These are phyloP conservation scores for Platanthera zijinensis DNA, from an alignment of 106 monocot genomes.

Conservation along the genomic window DNA sequence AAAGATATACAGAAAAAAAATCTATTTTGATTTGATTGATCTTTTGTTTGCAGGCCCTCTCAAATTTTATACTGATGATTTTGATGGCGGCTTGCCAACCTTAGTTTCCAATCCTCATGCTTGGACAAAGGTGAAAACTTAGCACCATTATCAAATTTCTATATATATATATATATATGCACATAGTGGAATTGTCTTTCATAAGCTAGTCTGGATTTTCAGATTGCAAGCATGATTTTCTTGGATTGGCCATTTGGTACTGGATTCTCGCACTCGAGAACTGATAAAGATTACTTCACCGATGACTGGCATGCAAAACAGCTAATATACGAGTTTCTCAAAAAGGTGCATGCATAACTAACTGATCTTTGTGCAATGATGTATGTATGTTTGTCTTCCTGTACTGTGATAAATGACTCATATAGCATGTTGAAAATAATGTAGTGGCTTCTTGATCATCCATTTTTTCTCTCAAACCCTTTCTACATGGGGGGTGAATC, in stretches of 20 bases:
- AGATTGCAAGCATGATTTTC: not conserved
- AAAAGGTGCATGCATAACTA: not conserved
- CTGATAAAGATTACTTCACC: not conserved
- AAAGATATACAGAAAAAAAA: too few species aligned
- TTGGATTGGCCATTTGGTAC: conserved; percentile 1
- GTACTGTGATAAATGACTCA: not conserved
- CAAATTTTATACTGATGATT: not conserved
- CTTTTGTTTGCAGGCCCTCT: not conserved
- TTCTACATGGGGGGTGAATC: not conserved
- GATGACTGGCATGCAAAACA: not conserved
- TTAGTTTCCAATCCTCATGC: not conserved
- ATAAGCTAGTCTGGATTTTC: not conserved
- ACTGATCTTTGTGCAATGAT: not conserved
- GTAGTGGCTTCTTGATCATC: conserved; percentile 1
- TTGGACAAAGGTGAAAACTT: not conserved
- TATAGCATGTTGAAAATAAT: not conserved
- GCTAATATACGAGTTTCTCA: not conserved
- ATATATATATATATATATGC: not conserved
- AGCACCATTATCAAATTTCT: not conserved
- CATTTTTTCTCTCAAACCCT: not conserved
- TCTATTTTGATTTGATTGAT: too few species aligned
- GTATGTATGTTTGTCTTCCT: too few species aligned
- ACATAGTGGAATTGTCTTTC: not conserved
- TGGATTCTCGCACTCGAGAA: not conserved
- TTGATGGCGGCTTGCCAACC: not conserved